Evolutionary conservation across 73 alveolate genomes (phyloP), one percentile per base, ranked within the genome.

Genomic region (Symbiodinium pilosum): DNA sequence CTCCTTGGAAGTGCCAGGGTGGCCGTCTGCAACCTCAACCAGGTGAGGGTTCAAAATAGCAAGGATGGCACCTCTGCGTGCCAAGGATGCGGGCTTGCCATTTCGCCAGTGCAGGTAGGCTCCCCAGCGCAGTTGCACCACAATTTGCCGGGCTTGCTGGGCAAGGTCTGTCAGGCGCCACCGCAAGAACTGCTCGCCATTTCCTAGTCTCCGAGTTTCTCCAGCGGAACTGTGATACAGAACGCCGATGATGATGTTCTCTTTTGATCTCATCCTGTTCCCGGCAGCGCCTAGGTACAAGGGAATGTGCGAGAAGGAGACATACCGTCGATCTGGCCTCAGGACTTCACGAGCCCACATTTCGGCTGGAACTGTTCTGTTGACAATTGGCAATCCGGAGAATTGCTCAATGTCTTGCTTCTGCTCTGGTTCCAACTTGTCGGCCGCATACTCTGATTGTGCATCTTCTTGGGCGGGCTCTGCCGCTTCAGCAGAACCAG

Each of bases 61-160:
- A 3, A 91, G 42, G 32, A 91, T 91, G n/a, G 97, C 75, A 0
- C 97, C 97, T 5, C 97, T 41, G 41, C 71, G 81, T 16, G 88
- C 97, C 42, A 42, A 30, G 43, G 47, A 24, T 39, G 97, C 97
- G 32, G 47, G 40, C 54, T 68, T 75, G n/a, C 81, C 83, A 52
- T 69, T 69, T 32, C 97, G 97, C 97, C 97, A 91, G 81, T 91
- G 97, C 77, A 43, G n/a, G 43, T 86, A 69, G 1, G 97, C 97
- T 59, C 81, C 89, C 97, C 97, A 91, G n/a, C 97, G 77, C 83
- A 91, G 81, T 52, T 91, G 97, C 94, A 75, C 42, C 43, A 87
- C 51, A 77, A 36, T 39, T 24, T 40, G 43, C 43, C 43, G 87
- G 52, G 87, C 16, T 77, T 32, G 97, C 89, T 69, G 97, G 18